Percentiles rank a stretch among this genome's conserved stretches.
Evolutionary conservation across 1,139 yeast genomes (phyloP).

Genomic region (Saccharomyces hybrid): DNA sequence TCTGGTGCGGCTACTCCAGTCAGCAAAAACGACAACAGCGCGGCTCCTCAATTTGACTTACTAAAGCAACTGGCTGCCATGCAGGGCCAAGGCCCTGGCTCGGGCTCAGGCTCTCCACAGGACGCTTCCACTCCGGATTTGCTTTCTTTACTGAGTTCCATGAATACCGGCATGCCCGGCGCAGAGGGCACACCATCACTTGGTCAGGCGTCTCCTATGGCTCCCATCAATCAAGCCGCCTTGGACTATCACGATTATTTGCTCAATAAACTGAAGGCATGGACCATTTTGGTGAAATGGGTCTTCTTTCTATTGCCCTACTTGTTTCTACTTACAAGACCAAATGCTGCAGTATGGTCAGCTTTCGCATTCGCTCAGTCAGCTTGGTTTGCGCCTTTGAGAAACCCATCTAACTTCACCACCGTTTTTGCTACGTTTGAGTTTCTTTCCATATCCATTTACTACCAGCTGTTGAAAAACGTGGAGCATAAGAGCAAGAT

Average conservation of each 20-base stretch:
- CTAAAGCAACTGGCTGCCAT: constrained; percentile 21
- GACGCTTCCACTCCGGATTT: constrained; percentile 25
- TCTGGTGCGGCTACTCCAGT: neutral
- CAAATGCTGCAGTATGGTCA: constrained; percentile 6
- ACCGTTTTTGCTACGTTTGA: constrained; percentile 34
- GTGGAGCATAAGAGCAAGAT: constrained; percentile 26
- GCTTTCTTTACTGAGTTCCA: constrained; percentile 23
- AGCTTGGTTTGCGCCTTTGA: constrained; percentile 6
- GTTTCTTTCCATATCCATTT: constrained; percentile 31
- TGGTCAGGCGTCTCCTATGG: constrained; percentile 3
- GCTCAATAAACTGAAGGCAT: constrained; percentile 28
- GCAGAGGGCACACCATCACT: constrained; percentile 3
- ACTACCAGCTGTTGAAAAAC: constrained; percentile 26
- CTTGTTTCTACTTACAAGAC: constrained; percentile 22
- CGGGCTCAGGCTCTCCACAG: neutral
- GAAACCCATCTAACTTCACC: constrained; percentile 32
- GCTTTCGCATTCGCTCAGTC: neutral
- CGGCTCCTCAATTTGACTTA: constrained; percentile 19
- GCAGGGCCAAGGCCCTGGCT: constrained; percentile 9
- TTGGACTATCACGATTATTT: constrained; percentile 25
- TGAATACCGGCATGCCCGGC: constrained; percentile 12
- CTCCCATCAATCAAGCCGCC: constrained; percentile 23
- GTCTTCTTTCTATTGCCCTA: constrained; percentile 24
- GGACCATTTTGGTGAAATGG: constrained; percentile 31
- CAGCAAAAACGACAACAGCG: neutral